phyloP scores from a whole-genome alignment of 2,329 filamentous ascomycete species.

The Drechslerella stenobrocha region DNA sequence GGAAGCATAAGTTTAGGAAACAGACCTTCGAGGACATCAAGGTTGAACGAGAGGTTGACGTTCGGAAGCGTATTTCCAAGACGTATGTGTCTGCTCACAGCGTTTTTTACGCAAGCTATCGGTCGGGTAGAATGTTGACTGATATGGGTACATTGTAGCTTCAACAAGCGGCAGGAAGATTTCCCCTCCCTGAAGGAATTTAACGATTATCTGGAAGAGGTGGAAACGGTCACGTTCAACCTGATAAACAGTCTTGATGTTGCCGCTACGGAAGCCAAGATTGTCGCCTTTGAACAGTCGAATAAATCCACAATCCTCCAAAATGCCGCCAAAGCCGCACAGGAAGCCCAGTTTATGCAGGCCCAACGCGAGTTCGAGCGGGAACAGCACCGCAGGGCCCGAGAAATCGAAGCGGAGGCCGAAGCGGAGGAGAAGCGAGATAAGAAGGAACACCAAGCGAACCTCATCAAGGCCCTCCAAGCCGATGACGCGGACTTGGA shows the following conservation, averaged over 20 bases:
- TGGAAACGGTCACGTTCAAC: conserved; percentile 88
- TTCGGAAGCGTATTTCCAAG: conserved; percentile 73
- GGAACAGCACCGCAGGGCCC: conserved; percentile 64
- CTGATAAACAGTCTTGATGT: conserved; percentile 73
- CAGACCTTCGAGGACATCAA: conserved; percentile 88
- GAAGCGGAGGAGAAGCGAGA: conserved; percentile 67
- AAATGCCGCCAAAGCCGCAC: conserved; percentile 61
- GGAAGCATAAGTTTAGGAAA: conserved; percentile 78
- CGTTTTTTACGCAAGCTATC: background rate
- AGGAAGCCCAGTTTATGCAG: conserved; percentile 62
- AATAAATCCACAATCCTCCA: conserved; percentile 71
- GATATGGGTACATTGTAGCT: conserved; percentile 59
- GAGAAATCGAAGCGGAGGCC: conserved; percentile 52
- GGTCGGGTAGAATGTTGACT: conserved; percentile 8
- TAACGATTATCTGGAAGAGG: conserved; percentile 92
- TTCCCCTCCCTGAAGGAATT: conserved; percentile 81
- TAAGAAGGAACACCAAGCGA: conserved; percentile 66
- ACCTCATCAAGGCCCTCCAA: conserved; percentile 71
- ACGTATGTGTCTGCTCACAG: conserved; percentile 56
- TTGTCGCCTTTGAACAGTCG: conserved; percentile 69
- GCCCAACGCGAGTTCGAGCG: conserved; percentile 66
- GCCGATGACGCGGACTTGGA: conserved; percentile 65
- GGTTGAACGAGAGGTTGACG: conserved; percentile 91
- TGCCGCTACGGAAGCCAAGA: conserved; percentile 61
- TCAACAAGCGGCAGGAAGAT: conserved; percentile 87